Conservation (phyloP, 1,139 yeast species). For the Maudiozyma humilis region DNA sequence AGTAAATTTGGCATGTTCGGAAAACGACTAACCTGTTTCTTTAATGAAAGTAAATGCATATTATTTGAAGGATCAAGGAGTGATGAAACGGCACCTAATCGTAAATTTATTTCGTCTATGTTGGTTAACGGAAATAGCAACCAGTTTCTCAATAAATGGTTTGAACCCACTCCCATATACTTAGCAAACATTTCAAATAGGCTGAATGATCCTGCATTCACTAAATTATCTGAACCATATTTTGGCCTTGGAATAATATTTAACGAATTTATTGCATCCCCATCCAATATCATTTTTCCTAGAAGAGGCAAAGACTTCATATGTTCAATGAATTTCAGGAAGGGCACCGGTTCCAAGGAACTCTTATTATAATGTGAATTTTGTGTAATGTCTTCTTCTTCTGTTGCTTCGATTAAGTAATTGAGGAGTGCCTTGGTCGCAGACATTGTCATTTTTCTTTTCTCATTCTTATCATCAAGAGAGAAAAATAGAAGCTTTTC, state of each 20-base stretch:
- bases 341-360: too few species aligned
- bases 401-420: conserved; percentile 1
- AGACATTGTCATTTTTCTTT: conserved; percentile 8
- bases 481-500: conserved; percentile 3
- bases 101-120: conserved; percentile 20
- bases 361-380: too few species aligned
- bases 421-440: conserved; percentile 11
- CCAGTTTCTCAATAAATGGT: conserved; percentile 31
- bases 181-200: conserved; percentile 26
- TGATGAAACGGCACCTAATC: conserved; percentile 30
- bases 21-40: conserved; percentile 20
- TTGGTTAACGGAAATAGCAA: conserved; percentile 33
- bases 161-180: conserved; percentile 31
- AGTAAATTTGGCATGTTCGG: conserved; percentile 28
- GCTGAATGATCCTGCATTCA: conserved; percentile 15
- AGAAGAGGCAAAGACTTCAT: conserved; percentile 9
- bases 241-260: conserved; percentile 25
- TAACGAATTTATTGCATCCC: conserved; percentile 33
- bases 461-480: conserved; percentile 7
- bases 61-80: conserved; percentile 21
- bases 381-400: too few species aligned
- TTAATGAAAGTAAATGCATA: conserved; percentile 13
- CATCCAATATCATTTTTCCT: conserved; percentile 32
- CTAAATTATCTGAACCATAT: conserved; percentile 13
- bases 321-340: neutral